Evolutionary conservation across 2,329 filamentous ascomycete genomes (phyloP).

Genomic region (Alternaria triticina): DNA sequence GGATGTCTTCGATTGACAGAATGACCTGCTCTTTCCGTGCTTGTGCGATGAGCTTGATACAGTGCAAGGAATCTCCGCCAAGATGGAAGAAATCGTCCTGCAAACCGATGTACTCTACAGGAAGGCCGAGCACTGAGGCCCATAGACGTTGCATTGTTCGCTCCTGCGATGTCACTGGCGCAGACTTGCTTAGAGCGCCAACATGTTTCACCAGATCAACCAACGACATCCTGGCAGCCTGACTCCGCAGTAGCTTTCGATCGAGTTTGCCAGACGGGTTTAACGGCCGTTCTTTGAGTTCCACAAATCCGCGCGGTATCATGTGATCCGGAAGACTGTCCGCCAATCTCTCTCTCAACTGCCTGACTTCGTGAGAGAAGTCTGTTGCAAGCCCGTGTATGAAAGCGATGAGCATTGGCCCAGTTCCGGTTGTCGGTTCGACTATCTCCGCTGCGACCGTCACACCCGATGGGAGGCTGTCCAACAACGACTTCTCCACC

Average conservation of each 20-base stretch:
- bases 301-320: slow-evolving; percentile 6
- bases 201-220: slow-evolving; percentile 1
- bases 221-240: not conserved
- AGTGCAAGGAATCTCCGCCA: slow-evolving; percentile 3
- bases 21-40: not conserved
- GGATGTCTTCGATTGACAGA: not conserved
- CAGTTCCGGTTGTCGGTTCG: not conserved
- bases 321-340: not conserved
- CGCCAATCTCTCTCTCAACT: not conserved
- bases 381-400: not conserved
- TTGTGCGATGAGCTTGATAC: slow-evolving; percentile 6
- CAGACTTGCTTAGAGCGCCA: not conserved
- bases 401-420: slow-evolving; percentile 2
- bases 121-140: not conserved
- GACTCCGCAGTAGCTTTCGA: not conserved
- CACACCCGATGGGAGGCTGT: not conserved
- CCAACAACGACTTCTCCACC: slow-evolving; percentile 1
- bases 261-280: slow-evolving; percentile 6
- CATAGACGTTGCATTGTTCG: not conserved
- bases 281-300: slow-evolving; percentile 1
- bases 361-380: not conserved
- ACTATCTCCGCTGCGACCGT: slow-evolving; percentile 2
- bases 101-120: slow-evolving; percentile 1
- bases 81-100: slow-evolving; percentile 3
- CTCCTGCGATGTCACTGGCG: not conserved